Conservation (phyloP, 371 early-diverging fungal genomes). For the Rhizomucor miehei region DNA sequence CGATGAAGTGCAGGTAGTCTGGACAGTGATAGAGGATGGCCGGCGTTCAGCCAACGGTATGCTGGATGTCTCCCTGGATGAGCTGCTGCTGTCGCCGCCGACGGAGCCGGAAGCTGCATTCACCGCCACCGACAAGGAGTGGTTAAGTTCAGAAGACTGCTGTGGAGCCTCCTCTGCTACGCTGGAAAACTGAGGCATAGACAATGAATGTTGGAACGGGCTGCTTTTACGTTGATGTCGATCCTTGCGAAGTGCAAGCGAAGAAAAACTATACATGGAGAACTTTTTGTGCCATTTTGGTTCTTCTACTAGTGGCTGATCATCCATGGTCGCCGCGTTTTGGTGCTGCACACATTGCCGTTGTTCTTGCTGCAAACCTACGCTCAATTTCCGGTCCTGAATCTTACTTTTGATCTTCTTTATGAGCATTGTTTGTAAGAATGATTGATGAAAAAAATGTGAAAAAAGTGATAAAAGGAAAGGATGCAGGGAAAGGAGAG, state of each 20-base stretch:
- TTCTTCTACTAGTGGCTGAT: background rate
- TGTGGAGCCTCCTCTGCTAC: too few species aligned
- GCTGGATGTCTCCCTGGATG: background rate
- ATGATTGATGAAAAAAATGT: background rate
- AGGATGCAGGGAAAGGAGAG: slow-evolving; percentile 3
- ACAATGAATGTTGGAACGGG: background rate
- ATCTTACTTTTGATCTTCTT: background rate
- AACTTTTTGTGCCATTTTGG: slow-evolving; percentile 7
- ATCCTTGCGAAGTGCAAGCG: background rate
- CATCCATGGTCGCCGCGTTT: background rate
- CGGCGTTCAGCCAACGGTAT: too few species aligned
- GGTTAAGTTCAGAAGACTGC: too few species aligned
- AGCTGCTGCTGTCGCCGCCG: background rate
- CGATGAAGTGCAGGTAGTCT: background rate
- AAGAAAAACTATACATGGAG: background rate
- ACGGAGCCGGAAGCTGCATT: too few species aligned
- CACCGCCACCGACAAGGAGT: too few species aligned
- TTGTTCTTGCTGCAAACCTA: background rate
- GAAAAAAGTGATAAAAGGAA: slow-evolving; percentile 2
- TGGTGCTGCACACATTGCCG: background rate
- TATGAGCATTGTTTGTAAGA: background rate
- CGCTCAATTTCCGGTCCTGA: background rate
- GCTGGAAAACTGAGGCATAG: too few species aligned
- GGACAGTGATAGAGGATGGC: too few species aligned
- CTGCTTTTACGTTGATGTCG: background rate